phyloP scores from a whole-genome alignment of 305 asterid species.

The Fraxinus velutina region DNA sequence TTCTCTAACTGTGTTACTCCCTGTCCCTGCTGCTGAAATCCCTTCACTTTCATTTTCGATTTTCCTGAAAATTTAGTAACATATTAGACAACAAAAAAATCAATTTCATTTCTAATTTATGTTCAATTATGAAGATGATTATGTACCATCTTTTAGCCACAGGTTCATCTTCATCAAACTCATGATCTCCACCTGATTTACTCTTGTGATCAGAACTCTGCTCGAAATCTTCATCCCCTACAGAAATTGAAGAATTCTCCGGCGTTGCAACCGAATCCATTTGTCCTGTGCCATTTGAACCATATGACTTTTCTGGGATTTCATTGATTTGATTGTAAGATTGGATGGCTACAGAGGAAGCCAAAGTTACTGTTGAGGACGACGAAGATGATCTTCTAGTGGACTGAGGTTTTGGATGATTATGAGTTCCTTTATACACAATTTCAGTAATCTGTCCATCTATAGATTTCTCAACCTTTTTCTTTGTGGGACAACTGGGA shows the following conservation, averaged over 20 bases:
- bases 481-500: conserved; percentile 65
- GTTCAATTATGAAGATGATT: background rate
- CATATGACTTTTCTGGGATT: conserved; percentile 43
- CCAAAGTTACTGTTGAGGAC: conserved; percentile 37
- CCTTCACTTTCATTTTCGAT: conserved; percentile 55
- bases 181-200: conserved; percentile 31
- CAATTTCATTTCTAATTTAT: background rate
- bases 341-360: conserved; percentile 39
- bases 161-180: conserved; percentile 57
- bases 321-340: conserved; percentile 36
- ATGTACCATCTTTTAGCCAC: conserved; percentile 66
- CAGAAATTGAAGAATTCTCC: conserved; percentile 67
- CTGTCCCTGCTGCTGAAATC: conserved; percentile 48
- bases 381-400: conserved; percentile 54
- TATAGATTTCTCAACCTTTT: conserved; percentile 55
- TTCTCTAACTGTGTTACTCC: conserved; percentile 63
- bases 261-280: conserved; percentile 55
- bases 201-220: conserved; percentile 49
- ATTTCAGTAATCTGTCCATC: conserved; percentile 70
- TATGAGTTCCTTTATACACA: conserved; percentile 64
- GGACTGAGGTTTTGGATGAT: conserved; percentile 73
- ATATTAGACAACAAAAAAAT: background rate
- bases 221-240: conserved; percentile 61
- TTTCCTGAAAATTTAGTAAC: conserved; percentile 45
- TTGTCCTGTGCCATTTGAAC: conserved; percentile 39